phyloP scores from a whole-genome alignment of 805 yeast species.

The Schizosaccharomyces japonicus region DNA sequence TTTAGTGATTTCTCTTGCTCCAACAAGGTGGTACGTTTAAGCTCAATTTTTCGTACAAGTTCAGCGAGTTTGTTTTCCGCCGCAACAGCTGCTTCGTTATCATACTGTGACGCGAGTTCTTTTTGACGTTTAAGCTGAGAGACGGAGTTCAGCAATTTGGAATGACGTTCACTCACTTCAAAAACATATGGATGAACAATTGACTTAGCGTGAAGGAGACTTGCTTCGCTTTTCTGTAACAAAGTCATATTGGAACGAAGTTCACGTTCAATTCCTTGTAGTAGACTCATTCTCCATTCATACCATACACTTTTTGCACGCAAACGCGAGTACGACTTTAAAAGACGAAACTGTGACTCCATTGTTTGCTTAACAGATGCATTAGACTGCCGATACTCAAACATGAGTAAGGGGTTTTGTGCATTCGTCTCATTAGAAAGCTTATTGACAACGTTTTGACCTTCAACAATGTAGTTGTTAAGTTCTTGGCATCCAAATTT shows the following conservation, averaged over 20 bases:
- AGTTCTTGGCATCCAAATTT: conserved; percentile 32
- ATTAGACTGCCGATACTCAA: conserved; percentile 23
- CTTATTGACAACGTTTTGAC: conserved; percentile 24
- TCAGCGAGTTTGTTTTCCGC: not conserved
- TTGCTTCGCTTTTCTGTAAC: not conserved
- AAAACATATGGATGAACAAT: not conserved
- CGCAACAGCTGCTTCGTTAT: no score
- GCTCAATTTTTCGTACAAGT: not conserved
- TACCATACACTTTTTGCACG: conserved; percentile 37
- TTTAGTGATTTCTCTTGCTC: not conserved
- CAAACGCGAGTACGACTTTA: conserved; percentile 28
- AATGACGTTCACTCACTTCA: not conserved
- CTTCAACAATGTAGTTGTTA: conserved; percentile 26
- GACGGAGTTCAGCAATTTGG: not conserved
- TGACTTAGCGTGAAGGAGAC: not conserved
- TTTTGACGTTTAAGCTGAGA: not conserved
- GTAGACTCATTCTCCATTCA: conserved; percentile 33
- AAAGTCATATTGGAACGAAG: conserved; percentile 13
- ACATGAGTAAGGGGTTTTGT: conserved; percentile 27
- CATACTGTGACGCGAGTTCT: not conserved
- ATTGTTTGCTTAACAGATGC: conserved; percentile 20
- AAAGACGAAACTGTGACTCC: conserved; percentile 25
- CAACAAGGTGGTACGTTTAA: not conserved
- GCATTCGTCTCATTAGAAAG: conserved; percentile 24
- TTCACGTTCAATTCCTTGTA: conserved; percentile 19